Conservation (phyloP, 1,284 basidiomycete species). For the Naganishia sp. region DNA sequence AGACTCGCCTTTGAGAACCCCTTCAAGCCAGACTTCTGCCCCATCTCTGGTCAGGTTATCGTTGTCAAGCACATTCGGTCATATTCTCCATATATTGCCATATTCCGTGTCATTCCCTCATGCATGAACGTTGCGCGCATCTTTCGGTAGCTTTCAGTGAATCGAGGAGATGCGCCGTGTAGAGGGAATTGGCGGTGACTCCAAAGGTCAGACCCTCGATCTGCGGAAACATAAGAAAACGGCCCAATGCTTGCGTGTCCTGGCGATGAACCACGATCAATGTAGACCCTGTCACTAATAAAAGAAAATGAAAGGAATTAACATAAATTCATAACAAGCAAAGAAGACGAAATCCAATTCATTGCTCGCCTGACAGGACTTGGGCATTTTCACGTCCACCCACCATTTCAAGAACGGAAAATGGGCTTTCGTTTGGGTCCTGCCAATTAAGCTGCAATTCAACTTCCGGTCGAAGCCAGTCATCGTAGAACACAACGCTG, state of each 20-base stretch:
- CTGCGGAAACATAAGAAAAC: conserved; percentile 39
- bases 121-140: conserved; percentile 20
- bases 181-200: too few relatives aligned
- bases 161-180: neutral
- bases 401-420: too few relatives aligned
- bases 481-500: too few relatives aligned
- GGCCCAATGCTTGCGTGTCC: conserved; percentile 29
- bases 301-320: too few relatives aligned
- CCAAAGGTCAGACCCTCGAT: conserved; percentile 35
- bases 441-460: too few relatives aligned
- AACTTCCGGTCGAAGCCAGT: too few relatives aligned
- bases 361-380: too few relatives aligned
- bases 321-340: too few relatives aligned
- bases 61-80: conserved; percentile 28
- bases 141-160: neutral
- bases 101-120: conserved; percentile 36
- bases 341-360: too few relatives aligned
- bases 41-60: conserved; percentile 24
- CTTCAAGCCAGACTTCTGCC: conserved; percentile 40
- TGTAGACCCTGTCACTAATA: neutral
- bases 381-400: too few relatives aligned
- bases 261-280: conserved; percentile 33
- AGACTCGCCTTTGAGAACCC: neutral
- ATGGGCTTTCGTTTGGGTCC: too few relatives aligned
- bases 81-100: conserved; percentile 38